Conservation (phyloP, 2,329 filamentous ascomycete genomes). For the Tolypocladium tundrense region DNA sequence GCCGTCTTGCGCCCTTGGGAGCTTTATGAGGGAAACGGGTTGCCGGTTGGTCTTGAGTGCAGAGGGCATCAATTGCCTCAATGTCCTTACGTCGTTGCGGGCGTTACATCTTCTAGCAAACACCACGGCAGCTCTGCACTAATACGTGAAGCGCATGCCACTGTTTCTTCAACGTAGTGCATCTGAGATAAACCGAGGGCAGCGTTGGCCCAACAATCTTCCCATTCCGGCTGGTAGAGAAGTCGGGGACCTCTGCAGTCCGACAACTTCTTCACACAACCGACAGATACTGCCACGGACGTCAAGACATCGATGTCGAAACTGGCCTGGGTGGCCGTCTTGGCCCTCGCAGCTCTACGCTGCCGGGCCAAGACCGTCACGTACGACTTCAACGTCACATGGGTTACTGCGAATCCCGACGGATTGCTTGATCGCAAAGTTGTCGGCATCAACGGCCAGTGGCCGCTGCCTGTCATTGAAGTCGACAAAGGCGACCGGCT, state of each 20-base stretch:
- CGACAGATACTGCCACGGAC: not conserved
- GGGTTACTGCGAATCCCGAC: constrained; percentile 24
- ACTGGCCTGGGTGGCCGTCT: not conserved
- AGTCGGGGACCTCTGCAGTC: not conserved
- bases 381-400: not conserved
- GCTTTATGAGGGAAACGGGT: not conserved
- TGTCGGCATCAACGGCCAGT: constrained; percentile 55
- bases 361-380: not conserved
- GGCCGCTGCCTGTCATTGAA: constrained; percentile 51
- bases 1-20: no score
- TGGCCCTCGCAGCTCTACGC: not conserved
- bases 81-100: not conserved
- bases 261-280: not conserved
- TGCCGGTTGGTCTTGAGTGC: not conserved
- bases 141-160: not conserved
- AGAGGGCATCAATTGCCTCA: not conserved
- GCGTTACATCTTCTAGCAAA: not conserved
- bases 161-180: not conserved
- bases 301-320: not conserved
- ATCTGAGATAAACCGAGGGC: not conserved
- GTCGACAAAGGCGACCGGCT: constrained; percentile 43
- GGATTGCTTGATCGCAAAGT: constrained; percentile 42
- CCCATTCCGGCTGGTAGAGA: not conserved
- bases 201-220: not conserved
- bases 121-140: not conserved